phyloP scores from a whole-genome alignment of 2,329 filamentous ascomycete genomes.

The Penicillium sp. region DNA sequence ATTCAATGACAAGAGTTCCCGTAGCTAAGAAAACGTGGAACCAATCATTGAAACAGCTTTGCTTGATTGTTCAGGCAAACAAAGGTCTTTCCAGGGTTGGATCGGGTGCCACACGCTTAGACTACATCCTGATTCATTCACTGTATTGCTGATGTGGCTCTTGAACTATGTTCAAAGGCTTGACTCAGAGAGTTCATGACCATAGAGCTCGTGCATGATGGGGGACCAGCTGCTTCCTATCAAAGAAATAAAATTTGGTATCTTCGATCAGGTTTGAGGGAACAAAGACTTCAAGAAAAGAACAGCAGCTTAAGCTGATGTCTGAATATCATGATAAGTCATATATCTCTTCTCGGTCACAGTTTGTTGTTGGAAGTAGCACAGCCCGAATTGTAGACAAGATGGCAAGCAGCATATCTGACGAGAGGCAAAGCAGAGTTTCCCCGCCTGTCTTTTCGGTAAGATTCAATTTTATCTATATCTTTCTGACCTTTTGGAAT shows the following conservation, averaged over 20 bases:
- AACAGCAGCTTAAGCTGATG: too few species aligned
- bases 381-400: background rate
- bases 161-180: background rate
- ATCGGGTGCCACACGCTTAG: background rate
- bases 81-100: background rate
- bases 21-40: background rate
- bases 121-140: background rate
- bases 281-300: background rate
- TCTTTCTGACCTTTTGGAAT: background rate
- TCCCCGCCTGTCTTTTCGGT: slow-evolving; percentile 15
- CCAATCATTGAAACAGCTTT: background rate
- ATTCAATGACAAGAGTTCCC: background rate
- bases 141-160: background rate
- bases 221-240: background rate
- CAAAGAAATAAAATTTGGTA: background rate
- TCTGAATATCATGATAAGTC: background rate
- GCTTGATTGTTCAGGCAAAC: background rate
- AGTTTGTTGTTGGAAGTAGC: background rate
- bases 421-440: slow-evolving; percentile 6
- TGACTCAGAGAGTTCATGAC: background rate
- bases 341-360: background rate
- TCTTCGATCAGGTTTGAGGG: background rate
- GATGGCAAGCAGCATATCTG: background rate
- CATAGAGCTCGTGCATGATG: background rate
- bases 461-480: background rate